Evolutionary conservation across 2,329 filamentous ascomycete genomes (phyloP).

Genomic region (Diatrype stigma): DNA sequence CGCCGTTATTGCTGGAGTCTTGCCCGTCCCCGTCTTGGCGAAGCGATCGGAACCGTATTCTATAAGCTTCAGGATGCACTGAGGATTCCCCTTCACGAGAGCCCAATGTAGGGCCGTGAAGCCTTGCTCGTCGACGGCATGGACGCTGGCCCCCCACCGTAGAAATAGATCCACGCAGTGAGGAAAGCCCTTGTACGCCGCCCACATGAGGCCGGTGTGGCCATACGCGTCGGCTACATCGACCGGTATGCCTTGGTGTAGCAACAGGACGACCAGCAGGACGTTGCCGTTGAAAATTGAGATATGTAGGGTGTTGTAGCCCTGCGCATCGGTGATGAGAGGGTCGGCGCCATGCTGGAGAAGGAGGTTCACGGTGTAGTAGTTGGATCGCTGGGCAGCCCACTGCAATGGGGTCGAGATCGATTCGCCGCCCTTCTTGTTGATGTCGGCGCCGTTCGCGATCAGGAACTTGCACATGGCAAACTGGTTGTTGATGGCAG

Average conservation of each 20-base stretch:
- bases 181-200: slow-evolving; percentile 94
- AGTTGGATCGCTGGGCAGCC: slow-evolving; percentile 94
- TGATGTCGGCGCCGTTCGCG: slow-evolving; percentile 79
- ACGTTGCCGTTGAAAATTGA: slow-evolving; percentile 97
- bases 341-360: slow-evolving; percentile 90
- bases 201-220: slow-evolving; percentile 97
- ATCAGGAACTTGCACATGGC: slow-evolving; percentile 95
- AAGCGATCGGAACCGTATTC: slow-evolving; percentile 96
- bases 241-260: slow-evolving; percentile 93
- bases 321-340: slow-evolving; percentile 86
- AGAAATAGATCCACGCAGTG: slow-evolving; percentile 88
- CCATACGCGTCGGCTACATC: slow-evolving; percentile 86
- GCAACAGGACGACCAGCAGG: slow-evolving; percentile 78
- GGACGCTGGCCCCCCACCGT: slow-evolving; percentile 91
- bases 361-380: slow-evolving; percentile 91
- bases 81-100: slow-evolving; percentile 84
- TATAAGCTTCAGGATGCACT: slow-evolving; percentile 87
- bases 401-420: slow-evolving; percentile 92
- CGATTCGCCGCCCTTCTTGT: slow-evolving; percentile 92
- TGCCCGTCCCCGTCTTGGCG: slow-evolving; percentile 81
- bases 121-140: slow-evolving; percentile 83
- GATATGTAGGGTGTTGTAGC: slow-evolving; percentile 96
- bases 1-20: slow-evolving; percentile 82
- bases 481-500: slow-evolving; percentile 97
- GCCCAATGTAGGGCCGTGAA: slow-evolving; percentile 97